Conservation (phyloP, 1,284 basidiomycete species). For the Meripilus lineatus region DNA sequence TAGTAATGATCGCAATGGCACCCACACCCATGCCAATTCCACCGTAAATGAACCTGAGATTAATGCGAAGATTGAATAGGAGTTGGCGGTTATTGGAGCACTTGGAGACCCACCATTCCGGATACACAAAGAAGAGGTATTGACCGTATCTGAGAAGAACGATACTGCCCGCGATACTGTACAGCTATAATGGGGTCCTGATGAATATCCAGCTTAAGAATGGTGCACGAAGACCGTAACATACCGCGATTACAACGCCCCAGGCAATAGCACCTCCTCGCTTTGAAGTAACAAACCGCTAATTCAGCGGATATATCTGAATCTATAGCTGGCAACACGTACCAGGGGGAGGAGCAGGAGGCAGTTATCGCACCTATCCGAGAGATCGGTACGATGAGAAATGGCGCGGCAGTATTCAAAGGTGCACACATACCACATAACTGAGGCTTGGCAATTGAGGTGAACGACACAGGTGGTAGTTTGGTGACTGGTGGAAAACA, state of each 20-base stretch:
- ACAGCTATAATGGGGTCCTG: conserved; percentile 36
- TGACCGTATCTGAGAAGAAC: conserved; percentile 63
- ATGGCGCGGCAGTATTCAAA: too few species aligned
- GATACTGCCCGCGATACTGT: conserved; percentile 66
- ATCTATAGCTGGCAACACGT: conserved; percentile 22
- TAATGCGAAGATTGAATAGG: background rate
- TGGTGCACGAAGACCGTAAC: conserved; percentile 19
- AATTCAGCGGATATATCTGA: conserved; percentile 6
- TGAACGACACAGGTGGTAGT: too few species aligned
- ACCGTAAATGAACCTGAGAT: conserved; percentile 66
- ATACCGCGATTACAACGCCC: conserved; percentile 60
- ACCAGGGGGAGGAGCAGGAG: conserved; percentile 64
- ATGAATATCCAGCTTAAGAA: background rate
- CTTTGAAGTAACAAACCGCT: conserved; percentile 30
- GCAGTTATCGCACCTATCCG: conserved; percentile 73
- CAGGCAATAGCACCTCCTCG: conserved; percentile 73
- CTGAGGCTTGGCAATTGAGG: background rate
- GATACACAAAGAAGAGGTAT: conserved; percentile 66
- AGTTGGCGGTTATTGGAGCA: conserved; percentile 6
- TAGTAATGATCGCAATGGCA: conserved; percentile 49
- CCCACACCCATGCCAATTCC: conserved; percentile 62
- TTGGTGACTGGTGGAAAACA: too few species aligned
- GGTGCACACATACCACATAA: conserved; percentile 22
- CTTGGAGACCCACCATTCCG: conserved; percentile 55
- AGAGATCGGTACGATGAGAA: too few species aligned